Evolutionary conservation across 179 eudicot genomes (phyloP).

Genomic region (Corrigiola litoralis): DNA sequence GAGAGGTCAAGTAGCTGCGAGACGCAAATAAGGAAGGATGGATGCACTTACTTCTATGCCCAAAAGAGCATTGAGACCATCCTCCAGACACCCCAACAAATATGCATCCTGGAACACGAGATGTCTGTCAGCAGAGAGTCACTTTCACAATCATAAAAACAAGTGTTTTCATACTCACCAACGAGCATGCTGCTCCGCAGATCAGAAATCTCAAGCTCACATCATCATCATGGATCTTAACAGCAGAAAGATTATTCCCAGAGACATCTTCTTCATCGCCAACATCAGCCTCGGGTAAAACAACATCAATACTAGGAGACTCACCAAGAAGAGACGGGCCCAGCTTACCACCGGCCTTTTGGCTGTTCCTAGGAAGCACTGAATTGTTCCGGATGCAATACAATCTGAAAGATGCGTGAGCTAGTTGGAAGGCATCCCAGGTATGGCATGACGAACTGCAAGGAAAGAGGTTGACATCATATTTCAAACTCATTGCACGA

Average conservation of each 20-base stretch:
- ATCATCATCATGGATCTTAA: slow-evolving; percentile 87
- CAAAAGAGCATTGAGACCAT: slow-evolving; percentile 89
- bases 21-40: too few species aligned
- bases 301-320: slow-evolving; percentile 64
- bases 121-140: slow-evolving; percentile 10
- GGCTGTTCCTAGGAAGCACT: slow-evolving; percentile 41
- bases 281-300: slow-evolving; percentile 53
- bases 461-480: slow-evolving; percentile 9
- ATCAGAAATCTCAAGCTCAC: slow-evolving; percentile 68
- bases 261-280: slow-evolving; percentile 66
- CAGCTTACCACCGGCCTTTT: slow-evolving; percentile 34
- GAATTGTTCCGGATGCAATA: slow-evolving; percentile 63
- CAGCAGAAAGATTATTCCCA: slow-evolving; percentile 54
- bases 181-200: slow-evolving; percentile 61
- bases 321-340: slow-evolving; percentile 88
- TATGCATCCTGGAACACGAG: slow-evolving; percentile 58
- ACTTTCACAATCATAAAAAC: slow-evolving; percentile 9
- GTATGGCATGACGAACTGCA: slow-evolving; percentile 89
- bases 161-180: slow-evolving; percentile 43
- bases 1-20: too few species aligned
- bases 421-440: slow-evolving; percentile 95
- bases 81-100: slow-evolving; percentile 74
- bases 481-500: background rate
- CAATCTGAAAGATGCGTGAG: slow-evolving; percentile 79
- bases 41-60: slow-evolving; percentile 85